These are phyloP conservation scores for Ascochyta pisi DNA, from an alignment of 2,329 filamentous ascomycete genomes.

Conservation along the genomic window DNA sequence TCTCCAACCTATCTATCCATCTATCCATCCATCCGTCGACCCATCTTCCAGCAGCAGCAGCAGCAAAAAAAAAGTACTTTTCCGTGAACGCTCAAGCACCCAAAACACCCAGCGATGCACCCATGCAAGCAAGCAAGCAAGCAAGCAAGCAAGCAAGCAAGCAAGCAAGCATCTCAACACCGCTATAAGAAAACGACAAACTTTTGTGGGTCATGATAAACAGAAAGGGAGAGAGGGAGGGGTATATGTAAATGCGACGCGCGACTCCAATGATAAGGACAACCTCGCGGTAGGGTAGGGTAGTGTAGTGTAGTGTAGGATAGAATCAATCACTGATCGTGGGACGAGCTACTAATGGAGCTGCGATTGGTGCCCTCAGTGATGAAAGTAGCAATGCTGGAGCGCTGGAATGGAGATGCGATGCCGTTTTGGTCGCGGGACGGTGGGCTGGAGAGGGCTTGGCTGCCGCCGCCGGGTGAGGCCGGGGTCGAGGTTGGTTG, in stretches of 20 bases:
- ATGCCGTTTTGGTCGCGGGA: constrained; percentile 38
- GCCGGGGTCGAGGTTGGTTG: constrained; percentile 27
- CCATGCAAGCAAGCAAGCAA: too few species aligned
- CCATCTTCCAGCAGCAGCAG: background rate
- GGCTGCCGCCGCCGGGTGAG: constrained; percentile 25
- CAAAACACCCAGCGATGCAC: constrained; percentile 13
- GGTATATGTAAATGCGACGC: constrained; percentile 19
- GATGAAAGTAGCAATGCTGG: constrained; percentile 45
- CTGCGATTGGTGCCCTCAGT: constrained; percentile 48
- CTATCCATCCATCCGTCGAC: background rate
- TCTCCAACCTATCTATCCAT: background rate
- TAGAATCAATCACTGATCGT: constrained; percentile 24
- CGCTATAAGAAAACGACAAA: constrained; percentile 5
- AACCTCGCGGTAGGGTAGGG: constrained; percentile 1
- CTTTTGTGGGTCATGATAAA: constrained; percentile 15
- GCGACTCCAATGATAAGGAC: constrained; percentile 9
- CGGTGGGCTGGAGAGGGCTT: constrained; percentile 37
- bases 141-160: too few species aligned
- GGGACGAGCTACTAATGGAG: constrained; percentile 45
- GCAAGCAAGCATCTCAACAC: background rate
- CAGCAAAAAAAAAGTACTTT: constrained; percentile 10
- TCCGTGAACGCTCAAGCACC: background rate
- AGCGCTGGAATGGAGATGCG: constrained; percentile 41
- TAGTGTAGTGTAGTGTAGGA: background rate
- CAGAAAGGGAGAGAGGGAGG: background rate